Evolutionary conservation across 2,329 filamentous ascomycete species (phyloP).

Genomic region (Phialophora expanda): DNA sequence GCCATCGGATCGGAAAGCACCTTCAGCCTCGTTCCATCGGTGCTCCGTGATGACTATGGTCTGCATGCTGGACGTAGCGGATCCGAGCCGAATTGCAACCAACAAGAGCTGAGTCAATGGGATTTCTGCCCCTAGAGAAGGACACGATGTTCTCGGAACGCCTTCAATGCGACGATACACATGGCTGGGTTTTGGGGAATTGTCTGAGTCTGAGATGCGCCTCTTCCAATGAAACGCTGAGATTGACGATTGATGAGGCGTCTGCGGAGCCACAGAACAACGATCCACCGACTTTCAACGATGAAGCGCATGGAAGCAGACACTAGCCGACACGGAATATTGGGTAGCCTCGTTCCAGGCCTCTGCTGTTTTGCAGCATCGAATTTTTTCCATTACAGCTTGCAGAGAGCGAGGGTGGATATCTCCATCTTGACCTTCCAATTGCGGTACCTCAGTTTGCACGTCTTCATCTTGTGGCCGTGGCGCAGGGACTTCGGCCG

Average conservation of each 20-base stretch:
- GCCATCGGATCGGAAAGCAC: no score
- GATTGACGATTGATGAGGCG: constrained; percentile 8
- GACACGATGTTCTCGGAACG: background rate
- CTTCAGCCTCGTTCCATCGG: no score
- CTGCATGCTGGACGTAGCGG: background rate
- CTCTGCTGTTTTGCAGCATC: background rate
- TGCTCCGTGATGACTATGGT: background rate
- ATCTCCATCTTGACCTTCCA: background rate
- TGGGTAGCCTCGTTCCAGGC: background rate
- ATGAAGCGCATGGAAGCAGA: background rate
- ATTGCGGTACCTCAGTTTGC: background rate
- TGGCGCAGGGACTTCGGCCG: background rate
- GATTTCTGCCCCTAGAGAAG: background rate
- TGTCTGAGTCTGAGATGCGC: constrained; percentile 27
- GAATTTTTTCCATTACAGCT: background rate
- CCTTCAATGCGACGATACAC: background rate
- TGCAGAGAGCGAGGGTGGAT: background rate
- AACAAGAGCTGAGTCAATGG: background rate
- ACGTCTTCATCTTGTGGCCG: background rate
- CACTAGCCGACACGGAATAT: background rate
- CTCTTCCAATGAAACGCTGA: constrained; percentile 15
- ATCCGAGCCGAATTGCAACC: background rate
- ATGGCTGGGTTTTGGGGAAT: constrained; percentile 36
- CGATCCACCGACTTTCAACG: background rate
- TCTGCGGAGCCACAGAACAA: background rate